phyloP scores from a whole-genome alignment of 1,284 basidiomycete genomes.

The Boletus sp. region DNA sequence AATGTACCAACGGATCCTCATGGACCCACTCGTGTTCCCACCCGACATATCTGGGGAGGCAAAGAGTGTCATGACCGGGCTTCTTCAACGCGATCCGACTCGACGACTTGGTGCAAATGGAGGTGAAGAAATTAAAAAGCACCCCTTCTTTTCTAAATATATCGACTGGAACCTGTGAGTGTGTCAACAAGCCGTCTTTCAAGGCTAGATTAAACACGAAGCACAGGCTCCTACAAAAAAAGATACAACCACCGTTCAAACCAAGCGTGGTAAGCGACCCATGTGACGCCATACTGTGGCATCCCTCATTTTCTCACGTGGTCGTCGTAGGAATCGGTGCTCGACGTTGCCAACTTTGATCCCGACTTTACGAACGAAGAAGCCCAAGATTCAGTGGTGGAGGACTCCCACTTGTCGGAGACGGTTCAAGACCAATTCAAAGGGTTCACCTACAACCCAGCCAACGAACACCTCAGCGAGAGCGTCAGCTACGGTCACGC shows the following conservation, averaged over 20 bases:
- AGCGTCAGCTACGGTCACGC: conserved; percentile 58
- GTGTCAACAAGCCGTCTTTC: not conserved
- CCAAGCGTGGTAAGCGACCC: conserved; percentile 77
- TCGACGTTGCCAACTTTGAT: conserved; percentile 90
- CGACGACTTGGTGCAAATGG: conserved; percentile 87
- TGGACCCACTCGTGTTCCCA: conserved; percentile 92
- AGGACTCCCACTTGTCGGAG: conserved; percentile 86
- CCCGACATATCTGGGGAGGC: conserved; percentile 89
- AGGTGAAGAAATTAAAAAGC: conserved; percentile 93
- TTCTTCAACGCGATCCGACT: conserved; percentile 87
- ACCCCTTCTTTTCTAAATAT: conserved; percentile 93
- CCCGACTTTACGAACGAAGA: conserved; percentile 92
- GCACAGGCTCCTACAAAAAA: conserved; percentile 79
- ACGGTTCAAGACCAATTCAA: conserved; percentile 94
- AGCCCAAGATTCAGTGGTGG: conserved; percentile 90
- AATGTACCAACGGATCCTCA: conserved; percentile 96
- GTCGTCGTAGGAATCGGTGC: conserved; percentile 60
- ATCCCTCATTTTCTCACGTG: not conserved
- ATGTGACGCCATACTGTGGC: not conserved
- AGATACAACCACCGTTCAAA: conserved; percentile 98
- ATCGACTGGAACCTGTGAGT: conserved; percentile 82
- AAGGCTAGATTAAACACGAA: conserved; percentile 8
- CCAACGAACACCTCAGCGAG: conserved; percentile 75
- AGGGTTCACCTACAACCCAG: conserved; percentile 82
- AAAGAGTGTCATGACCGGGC: conserved; percentile 79